Percentiles rank a stretch among this genome's conserved stretches.
Conservation (phyloP, 106 monocot species). For the Amphibolis antarctica region DNA sequence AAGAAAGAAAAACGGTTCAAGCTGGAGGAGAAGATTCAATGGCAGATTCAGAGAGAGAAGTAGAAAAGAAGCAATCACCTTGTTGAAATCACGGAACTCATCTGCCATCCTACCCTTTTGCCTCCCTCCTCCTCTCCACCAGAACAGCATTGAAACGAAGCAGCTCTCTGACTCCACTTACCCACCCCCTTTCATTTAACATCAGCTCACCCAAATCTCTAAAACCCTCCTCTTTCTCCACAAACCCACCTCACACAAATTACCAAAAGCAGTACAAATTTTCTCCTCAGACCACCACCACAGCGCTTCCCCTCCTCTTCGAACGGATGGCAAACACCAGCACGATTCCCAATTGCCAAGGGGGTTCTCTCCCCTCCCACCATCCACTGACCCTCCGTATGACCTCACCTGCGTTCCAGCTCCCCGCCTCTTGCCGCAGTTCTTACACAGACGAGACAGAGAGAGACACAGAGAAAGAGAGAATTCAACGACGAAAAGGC, state of each 20-base stretch:
- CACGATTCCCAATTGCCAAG: too few relatives aligned
- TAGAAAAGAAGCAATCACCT: conserved; percentile 9
- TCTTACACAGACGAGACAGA: too few relatives aligned
- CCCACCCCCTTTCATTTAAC: not conserved
- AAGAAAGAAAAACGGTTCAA: not conserved
- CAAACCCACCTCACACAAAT: not conserved
- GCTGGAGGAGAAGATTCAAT: not conserved
- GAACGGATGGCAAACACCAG: too few relatives aligned
- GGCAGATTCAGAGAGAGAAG: not conserved
- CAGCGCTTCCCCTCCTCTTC: too few relatives aligned
- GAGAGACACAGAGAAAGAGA: too few relatives aligned
- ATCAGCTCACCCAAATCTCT: not conserved
- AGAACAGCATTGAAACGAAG: not conserved
- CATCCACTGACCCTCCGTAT: too few relatives aligned
- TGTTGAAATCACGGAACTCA: conserved; percentile 27
- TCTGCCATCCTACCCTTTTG: conserved; percentile 19
- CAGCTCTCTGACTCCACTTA: not conserved
- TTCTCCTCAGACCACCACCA: too few relatives aligned
- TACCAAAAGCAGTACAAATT: not conserved
- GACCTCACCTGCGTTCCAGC: too few relatives aligned
- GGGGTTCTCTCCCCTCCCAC: too few relatives aligned
- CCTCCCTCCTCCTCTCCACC: not conserved
- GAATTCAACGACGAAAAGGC: too few relatives aligned
- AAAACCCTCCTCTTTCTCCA: not conserved
- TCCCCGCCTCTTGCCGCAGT: too few relatives aligned